phyloP scores from a whole-genome alignment of 352 stramenopile genomes.

The Pelagophyceae sp. region DNA sequence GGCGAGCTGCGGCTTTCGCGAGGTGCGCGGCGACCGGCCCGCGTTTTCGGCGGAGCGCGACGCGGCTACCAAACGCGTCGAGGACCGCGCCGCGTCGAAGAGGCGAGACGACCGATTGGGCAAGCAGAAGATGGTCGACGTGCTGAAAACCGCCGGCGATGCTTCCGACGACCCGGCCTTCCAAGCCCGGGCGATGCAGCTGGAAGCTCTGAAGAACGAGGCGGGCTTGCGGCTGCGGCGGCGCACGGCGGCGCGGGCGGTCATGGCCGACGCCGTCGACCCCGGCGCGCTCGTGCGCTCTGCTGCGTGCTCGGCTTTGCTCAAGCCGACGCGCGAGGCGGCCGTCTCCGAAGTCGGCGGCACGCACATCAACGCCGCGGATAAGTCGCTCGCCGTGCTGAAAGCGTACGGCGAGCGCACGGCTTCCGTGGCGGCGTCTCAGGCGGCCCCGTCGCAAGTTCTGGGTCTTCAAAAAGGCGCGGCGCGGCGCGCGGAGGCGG shows the following conservation, averaged over 20 bases:
- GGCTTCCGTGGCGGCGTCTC: too few relatives aligned
- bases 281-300: neutral
- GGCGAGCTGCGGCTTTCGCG: neutral
- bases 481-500: too few relatives aligned
- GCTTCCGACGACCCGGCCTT: neutral
- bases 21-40: neutral
- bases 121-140: neutral
- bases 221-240: neutral
- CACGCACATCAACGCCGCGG: neutral
- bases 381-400: neutral
- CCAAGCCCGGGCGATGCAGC: too few relatives aligned
- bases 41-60: neutral
- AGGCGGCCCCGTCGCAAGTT: too few relatives aligned
- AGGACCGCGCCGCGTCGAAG: neutral
- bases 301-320: neutral
- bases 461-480: too few relatives aligned
- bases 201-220: neutral
- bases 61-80: neutral
- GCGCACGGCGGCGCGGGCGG: neutral
- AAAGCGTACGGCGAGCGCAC: neutral
- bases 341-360: neutral
- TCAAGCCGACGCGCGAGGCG: neutral
- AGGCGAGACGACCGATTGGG: neutral
- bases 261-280: neutral
- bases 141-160: neutral